Evolutionary conservation across 768 basidiomycete genomes (phyloP), one percentile per base, ranked within the genome.

Genomic region (Collybia sp.): DNA sequence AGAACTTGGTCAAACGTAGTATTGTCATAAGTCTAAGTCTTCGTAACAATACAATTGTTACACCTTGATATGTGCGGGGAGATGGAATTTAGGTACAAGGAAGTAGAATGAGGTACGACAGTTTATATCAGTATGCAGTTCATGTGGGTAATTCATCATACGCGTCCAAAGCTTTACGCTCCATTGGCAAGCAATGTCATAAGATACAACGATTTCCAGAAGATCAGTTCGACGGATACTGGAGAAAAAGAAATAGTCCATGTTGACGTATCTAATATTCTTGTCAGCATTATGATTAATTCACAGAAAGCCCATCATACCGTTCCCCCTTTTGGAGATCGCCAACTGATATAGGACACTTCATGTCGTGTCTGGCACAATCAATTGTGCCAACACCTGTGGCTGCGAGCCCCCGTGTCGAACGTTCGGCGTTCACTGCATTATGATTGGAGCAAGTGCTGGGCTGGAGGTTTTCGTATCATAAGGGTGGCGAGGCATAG

Each of bases 131-230:
- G 56, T 32, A 1, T 45, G 49, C 30, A 59, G 11, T 0, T 33
- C 13, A 2, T 42, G 30, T 0, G 59, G 56, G 35, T 58, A 48
- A 5, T 43, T 13, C 38, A 40, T 16, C 44, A 58, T 37, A 12
- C 56, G 51, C 12, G 52, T 10, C 16, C 19, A 38, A 1, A 67
- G 51, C 17, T 63, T 48, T 1, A 48, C 45, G 17, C 47, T 49
- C 62, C 62, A 67, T 25, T 65, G 62, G 37, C 65, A 66, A 0
- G 55, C 63, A 41, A 68, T 64, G 41, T 68, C 62, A 42, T 69
- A 69, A 0, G 60, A 62, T 1, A 63, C 44, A 11, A 62, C 51
- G 5, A 66, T 13, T 12, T 42, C 19, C 0, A 45, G 39, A 2
- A 56, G 11, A 0, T 33, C 12, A 11, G 50, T 31, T 10, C 15